phyloP scores from a whole-genome alignment of 371 early-diverging fungal species.

The Rhizopus stolonifer region DNA sequence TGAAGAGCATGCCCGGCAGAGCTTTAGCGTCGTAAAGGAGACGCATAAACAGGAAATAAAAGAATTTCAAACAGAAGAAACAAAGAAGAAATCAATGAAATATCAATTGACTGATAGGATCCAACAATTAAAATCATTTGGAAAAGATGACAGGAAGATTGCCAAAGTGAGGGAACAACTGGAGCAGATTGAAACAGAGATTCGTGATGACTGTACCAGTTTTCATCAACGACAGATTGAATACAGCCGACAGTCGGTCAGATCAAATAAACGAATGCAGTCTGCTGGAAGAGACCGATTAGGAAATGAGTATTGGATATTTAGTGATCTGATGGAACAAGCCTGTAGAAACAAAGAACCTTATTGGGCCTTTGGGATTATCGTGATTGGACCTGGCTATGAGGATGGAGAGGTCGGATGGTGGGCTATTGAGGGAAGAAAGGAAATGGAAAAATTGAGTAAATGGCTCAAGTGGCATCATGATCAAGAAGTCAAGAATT shows the following conservation, averaged over 20 bases:
- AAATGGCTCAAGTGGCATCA: constrained; percentile 18
- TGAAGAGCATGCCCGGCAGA: constrained; percentile 17
- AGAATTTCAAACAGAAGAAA: constrained; percentile 17
- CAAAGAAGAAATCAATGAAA: constrained; percentile 10
- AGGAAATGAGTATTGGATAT: constrained; percentile 46
- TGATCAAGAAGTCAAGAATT: not conserved
- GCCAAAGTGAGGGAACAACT: constrained; percentile 10
- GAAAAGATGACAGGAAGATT: constrained; percentile 15
- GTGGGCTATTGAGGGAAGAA: constrained; percentile 34
- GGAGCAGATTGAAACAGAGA: constrained; percentile 20
- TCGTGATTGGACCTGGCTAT: constrained; percentile 40
- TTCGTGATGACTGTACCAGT: constrained; percentile 19
- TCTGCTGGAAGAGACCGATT: constrained; percentile 20
- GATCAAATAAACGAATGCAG: constrained; percentile 21
- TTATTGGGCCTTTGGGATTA: constrained; percentile 38
- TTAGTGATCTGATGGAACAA: constrained; percentile 34
- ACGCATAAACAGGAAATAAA: constrained; percentile 16
- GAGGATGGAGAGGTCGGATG: constrained; percentile 13
- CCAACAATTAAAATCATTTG: constrained; percentile 13
- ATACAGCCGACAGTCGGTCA: constrained; percentile 6
- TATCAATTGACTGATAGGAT: constrained; percentile 16
- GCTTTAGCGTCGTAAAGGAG: constrained; percentile 11
- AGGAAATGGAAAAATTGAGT: constrained; percentile 16
- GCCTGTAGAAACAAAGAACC: constrained; percentile 32
- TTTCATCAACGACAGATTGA: constrained; percentile 22